These are phyloP conservation scores for Leccinum truebloodii DNA, from an alignment of 768 basidiomycete species.

Conservation along the genomic window DNA sequence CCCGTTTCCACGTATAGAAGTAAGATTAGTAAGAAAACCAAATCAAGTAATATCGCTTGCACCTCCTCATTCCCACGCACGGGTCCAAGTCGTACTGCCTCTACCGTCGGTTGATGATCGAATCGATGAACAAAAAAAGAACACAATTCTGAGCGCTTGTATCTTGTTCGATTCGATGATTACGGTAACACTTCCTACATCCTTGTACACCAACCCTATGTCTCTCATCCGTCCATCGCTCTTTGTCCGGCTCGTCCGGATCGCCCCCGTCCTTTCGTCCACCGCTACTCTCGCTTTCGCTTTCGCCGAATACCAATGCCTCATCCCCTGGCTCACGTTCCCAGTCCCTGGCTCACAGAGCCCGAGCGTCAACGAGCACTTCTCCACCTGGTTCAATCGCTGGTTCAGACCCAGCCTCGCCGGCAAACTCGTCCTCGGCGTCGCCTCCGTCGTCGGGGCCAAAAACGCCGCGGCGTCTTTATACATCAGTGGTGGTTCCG, in stretches of 20 bases:
- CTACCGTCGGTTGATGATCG: too few species aligned
- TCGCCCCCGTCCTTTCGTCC: constrained; percentile 7
- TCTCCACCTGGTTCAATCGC: background rate
- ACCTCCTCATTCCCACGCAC: too few species aligned
- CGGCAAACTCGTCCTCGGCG: background rate
- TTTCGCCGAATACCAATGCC: background rate
- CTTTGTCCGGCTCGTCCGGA: background rate
- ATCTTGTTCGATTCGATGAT: background rate
- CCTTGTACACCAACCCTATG: background rate
- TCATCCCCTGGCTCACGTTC: background rate
- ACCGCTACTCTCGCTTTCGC: constrained; percentile 6
- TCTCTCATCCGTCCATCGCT: background rate
- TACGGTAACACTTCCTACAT: background rate
- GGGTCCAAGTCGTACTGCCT: too few species aligned
- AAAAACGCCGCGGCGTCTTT: background rate
- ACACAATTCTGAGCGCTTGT: too few species aligned
- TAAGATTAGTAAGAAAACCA: too few species aligned
- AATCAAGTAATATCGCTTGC: too few species aligned
- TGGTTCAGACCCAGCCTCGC: background rate
- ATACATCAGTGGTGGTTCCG: background rate
- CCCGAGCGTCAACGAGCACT: background rate
- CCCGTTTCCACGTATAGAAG: too few species aligned
- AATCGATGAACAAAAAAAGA: too few species aligned
- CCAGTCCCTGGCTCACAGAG: background rate
- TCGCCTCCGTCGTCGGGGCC: background rate